Conservation (phyloP, 495 filamentous ascomycete species). For the Umbilicaria muhlenbergii region DNA sequence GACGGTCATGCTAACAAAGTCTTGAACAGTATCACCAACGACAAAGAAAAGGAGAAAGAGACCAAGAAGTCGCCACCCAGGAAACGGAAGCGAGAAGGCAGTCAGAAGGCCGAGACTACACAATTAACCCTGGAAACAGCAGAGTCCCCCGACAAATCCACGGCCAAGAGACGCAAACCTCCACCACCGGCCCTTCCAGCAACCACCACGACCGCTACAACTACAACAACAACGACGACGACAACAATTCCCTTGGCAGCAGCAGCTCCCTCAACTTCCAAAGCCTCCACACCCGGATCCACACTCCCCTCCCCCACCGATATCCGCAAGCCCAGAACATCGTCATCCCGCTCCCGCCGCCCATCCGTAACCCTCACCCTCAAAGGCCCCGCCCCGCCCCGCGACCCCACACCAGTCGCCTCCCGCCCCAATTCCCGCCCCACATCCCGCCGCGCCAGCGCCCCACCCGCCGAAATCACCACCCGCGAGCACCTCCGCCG, state of each 20-base stretch:
- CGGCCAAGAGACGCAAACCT: slow-evolving; percentile 40
- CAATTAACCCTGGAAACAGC: not conserved
- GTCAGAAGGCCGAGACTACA: slow-evolving; percentile 4
- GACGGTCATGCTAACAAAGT: slow-evolving; percentile 5
- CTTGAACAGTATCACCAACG: slow-evolving; percentile 6
- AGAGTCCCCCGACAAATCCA: slow-evolving; percentile 5
- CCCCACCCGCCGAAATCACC: slow-evolving; percentile 19
- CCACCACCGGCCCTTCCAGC: slow-evolving; percentile 28
- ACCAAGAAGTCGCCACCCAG: slow-evolving; percentile 13
- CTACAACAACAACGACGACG: slow-evolving; percentile 12
- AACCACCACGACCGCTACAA: slow-evolving; percentile 6
- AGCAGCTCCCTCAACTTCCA: slow-evolving; percentile 13
- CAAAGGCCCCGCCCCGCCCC: slow-evolving; percentile 12
- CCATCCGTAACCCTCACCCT: slow-evolving; percentile 13
- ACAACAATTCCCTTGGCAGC: slow-evolving; percentile 17
- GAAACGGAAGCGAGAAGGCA: slow-evolving; percentile 12
- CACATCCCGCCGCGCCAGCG: slow-evolving; percentile 29
- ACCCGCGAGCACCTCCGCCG: slow-evolving; percentile 25
- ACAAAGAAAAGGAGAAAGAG: slow-evolving; percentile 19
- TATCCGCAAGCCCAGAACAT: slow-evolving; percentile 4
- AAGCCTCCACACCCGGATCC: slow-evolving; percentile 5
- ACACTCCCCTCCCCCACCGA: slow-evolving; percentile 12
- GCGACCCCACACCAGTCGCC: slow-evolving; percentile 19
- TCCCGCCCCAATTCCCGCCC: slow-evolving; percentile 16
- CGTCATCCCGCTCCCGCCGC: slow-evolving; percentile 14